Base-by-base conservation (phyloP, 768 basidiomycete genomes). In the Lentinula boryana region DNA sequence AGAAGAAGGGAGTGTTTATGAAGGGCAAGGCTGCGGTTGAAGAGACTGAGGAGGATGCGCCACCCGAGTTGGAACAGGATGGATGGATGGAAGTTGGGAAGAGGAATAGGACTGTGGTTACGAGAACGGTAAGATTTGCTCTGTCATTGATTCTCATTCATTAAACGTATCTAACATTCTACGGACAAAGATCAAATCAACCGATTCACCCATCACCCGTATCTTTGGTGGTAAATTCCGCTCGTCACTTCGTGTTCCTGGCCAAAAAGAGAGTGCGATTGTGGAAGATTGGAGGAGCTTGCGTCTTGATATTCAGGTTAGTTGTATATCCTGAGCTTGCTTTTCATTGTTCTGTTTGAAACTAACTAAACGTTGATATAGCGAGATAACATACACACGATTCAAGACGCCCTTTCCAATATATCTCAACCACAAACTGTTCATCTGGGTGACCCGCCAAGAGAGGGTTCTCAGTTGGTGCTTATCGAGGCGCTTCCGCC, bases 191-290 rank as follows among this genome's bases (percentile, higher is more conserved):
- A 86, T 85, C 50, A 93, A 89, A 72, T 81, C 84, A 0, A 80
- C 82, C 3, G 94, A 97, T 65, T 91, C 92, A 2, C 89, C 95
- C 0, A 90, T 99, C 56, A 91, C 93, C 0, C 79, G 89, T 27
- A 91, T 99, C 61, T 99, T 99, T 66, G 93, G 95, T 32, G 95
- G 96, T 36, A 93, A 91, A 68, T 89, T 95, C 74, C 85, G 94
- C 18, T 91, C 91, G 23, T 88, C 91, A 1, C 76, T 98, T 2
- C 83, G 84, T 43, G 87, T 87, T 6, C 92, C 93, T 1, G 85
- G 88, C 13, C 86, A 91, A 67, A 87, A 87, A 64, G 95, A 98
- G 68, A 91, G 89, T 1, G 87, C 91, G 27, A 84, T 93, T 27
- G 81, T 95, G 15, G 95, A 98, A 71, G 95, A 95, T 58, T 98